Conservation (phyloP, 768 basidiomycete species). For the Agrocybe pediades region DNA sequence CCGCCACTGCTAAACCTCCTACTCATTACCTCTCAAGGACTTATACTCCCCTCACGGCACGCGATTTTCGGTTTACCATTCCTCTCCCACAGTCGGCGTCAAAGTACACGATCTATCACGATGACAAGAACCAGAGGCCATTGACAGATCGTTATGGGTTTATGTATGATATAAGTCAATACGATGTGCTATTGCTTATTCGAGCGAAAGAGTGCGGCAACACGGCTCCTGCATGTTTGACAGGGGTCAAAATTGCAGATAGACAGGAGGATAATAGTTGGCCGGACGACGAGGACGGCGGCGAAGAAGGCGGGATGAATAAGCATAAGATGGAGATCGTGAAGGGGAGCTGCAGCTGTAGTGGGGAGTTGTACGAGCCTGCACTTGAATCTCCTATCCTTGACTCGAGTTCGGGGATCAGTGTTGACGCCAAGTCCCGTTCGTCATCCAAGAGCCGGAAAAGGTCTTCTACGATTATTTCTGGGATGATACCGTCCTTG, state of each 20-base stretch:
- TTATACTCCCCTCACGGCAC: slow-evolving; percentile 73
- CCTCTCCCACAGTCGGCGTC: slow-evolving; percentile 59
- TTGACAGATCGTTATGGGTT: slow-evolving; percentile 90
- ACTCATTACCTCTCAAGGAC: slow-evolving; percentile 80
- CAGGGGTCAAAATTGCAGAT: slow-evolving; percentile 87
- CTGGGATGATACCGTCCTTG: slow-evolving; percentile 19
- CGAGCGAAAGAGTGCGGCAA: slow-evolving; percentile 72
- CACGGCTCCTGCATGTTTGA: slow-evolving; percentile 81
- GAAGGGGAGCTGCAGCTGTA: slow-evolving; percentile 46
- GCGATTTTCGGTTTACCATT: slow-evolving; percentile 74
- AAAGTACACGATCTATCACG: slow-evolving; percentile 43
- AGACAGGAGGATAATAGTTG: slow-evolving; percentile 78
- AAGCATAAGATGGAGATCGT: slow-evolving; percentile 45
- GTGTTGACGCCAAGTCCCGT: slow-evolving; percentile 43
- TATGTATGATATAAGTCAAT: slow-evolving; percentile 83
- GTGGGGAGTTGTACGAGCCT: slow-evolving; percentile 31
- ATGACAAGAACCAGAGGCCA: slow-evolving; percentile 54
- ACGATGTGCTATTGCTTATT: slow-evolving; percentile 76
- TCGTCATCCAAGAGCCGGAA: slow-evolving; percentile 54
- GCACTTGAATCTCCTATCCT: slow-evolving; percentile 4
- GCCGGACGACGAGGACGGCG: slow-evolving; percentile 59
- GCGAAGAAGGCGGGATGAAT: slow-evolving; percentile 19
- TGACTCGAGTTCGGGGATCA: slow-evolving; percentile 19
- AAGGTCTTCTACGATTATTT: slow-evolving; percentile 40
- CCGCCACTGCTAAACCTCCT: slow-evolving; percentile 76